Evolutionary conservation across 345 rosid genomes (phyloP).

Genomic region (Syzygium jambos): DNA sequence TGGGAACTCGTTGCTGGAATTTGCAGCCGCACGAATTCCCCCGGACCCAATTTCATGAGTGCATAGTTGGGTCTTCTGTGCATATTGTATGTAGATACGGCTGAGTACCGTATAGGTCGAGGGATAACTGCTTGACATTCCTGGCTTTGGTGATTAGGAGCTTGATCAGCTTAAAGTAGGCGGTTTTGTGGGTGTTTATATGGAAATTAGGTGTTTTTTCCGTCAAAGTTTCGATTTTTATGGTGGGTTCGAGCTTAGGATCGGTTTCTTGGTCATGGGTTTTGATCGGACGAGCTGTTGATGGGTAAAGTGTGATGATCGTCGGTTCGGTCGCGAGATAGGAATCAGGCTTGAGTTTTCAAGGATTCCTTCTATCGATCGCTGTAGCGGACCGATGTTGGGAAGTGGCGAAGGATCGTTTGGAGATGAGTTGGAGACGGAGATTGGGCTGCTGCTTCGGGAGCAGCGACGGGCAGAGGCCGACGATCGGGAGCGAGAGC

Average conservation of each 20-base stretch:
- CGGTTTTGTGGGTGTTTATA: background rate
- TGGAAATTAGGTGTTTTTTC: background rate
- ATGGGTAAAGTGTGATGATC: conserved; percentile 1
- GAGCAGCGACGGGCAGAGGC: conserved; percentile 37
- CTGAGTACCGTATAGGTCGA: background rate
- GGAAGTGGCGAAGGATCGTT: conserved; percentile 60
- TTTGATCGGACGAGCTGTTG: background rate
- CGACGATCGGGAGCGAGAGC: conserved; percentile 64
- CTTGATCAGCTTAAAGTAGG: background rate
- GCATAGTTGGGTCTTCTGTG: background rate
- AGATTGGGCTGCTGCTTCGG: conserved; percentile 49
- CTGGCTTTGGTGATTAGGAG: background rate
- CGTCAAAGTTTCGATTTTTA: background rate
- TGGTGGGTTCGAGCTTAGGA: background rate
- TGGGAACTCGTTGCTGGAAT: background rate
- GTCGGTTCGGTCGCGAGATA: conserved; percentile 7
- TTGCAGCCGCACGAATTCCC: background rate
- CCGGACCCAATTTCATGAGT: background rate
- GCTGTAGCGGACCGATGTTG: conserved; percentile 52
- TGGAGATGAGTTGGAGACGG: conserved; percentile 70
- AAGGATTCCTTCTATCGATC: conserved; percentile 33
- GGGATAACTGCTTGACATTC: background rate
- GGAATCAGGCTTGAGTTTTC: conserved; percentile 20
- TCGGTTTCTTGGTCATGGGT: background rate
- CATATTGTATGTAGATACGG: background rate